Base-by-base conservation (phyloP, 2,329 filamentous ascomycete genomes). In the Elsinoe arachidis region DNA sequence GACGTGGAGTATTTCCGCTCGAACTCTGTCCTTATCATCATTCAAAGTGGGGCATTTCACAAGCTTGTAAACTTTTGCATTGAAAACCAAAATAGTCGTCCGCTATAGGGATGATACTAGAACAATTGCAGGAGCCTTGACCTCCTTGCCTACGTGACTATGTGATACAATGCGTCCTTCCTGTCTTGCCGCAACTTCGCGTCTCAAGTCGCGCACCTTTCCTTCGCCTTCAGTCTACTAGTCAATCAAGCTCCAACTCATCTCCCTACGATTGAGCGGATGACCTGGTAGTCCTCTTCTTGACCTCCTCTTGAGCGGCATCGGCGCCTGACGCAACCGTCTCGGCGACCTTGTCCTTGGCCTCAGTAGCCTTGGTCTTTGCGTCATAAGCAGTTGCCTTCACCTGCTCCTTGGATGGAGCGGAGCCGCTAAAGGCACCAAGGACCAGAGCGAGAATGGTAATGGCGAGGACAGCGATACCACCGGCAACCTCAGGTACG, bases 401-500 rank as follows among this genome's bases (percentile, higher is more conserved):
- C 69, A 78, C 79, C 66, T 85, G 73, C 68, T 76, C 81, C 63
- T 87, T 82, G 46, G 87, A 80, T 43, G 88, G 74, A 51, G 77
- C 75, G 61, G 72, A 77, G 58, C 81, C 79, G 64, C 81, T 78
- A 66, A 92, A 73, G 62, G 87, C 75, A 65, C 82, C 80, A 61
- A 87, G 74, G 62, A 95, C 73, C 62, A 96, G 66, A 63, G 86
- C 83, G 61, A 95, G 70, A 64, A 93, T 69, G 51, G 86, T 84
- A 58, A 90, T 75, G 46, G 85, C 70, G 62, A 90, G 72, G 63
- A 85, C 87, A 68, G 78, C 87, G 68, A 95, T 76, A 68, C 84
- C 88, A 69, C 84, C 90, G 62, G 90, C 89, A 65, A 95, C 86
- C 76, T 96, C 93, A 63, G 93, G 93, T 63, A 96, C 88, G 66